phyloP scores from a whole-genome alignment of 441 rosid species.

The Pelargonium citronellum region DNA sequence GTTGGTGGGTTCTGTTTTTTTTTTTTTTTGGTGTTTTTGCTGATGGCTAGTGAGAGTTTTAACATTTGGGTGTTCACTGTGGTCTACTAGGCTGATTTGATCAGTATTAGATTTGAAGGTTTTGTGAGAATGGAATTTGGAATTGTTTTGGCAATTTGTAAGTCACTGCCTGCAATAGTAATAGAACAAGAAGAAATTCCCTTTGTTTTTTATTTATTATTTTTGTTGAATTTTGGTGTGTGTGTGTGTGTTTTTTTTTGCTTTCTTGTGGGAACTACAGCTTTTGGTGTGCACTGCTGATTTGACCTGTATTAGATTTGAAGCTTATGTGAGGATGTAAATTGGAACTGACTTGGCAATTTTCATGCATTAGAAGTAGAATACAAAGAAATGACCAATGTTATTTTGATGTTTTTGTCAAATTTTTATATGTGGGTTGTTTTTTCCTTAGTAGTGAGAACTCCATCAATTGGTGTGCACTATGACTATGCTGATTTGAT shows the following conservation, averaged over 20 bases:
- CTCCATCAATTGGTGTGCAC: not conserved
- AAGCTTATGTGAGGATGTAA: too few species aligned
- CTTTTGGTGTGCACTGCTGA: too few species aligned
- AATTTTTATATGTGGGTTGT: not conserved
- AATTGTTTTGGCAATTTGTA: not conserved
- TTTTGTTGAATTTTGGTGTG: too few species aligned
- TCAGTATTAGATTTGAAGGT: not conserved
- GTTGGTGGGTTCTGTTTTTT: not conserved
- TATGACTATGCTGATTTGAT: too few species aligned
- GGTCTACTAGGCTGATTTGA: not conserved
- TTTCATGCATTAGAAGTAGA: slow-evolving; percentile 3
- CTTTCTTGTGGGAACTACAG: too few species aligned
- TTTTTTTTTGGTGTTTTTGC: not conserved
- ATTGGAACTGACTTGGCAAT: too few species aligned
- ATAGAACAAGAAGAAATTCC: too few species aligned
- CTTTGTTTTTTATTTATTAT: too few species aligned
- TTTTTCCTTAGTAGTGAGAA: not conserved
- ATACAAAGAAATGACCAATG: not conserved
- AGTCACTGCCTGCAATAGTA: not conserved
- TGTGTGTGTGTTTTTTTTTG: too few species aligned
- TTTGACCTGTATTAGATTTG: too few species aligned
- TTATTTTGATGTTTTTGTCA: not conserved
- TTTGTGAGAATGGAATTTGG: not conserved
- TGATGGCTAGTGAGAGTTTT: not conserved
- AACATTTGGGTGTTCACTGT: not conserved